Evolutionary conservation across 164 flowering plant genomes (phyloP).

Genomic region (Brasenia schreberi): DNA sequence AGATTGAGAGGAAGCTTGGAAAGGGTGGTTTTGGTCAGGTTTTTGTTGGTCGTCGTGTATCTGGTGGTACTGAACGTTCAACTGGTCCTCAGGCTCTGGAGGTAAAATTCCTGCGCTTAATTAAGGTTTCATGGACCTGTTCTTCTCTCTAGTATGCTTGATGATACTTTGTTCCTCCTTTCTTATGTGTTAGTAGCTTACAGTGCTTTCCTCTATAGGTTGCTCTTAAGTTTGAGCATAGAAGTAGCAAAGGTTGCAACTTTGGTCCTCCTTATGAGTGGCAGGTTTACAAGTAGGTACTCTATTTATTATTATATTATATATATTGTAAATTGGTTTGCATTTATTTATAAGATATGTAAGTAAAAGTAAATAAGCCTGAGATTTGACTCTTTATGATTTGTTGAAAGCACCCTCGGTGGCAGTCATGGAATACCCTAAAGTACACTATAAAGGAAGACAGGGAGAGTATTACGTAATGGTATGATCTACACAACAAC

Average conservation of each 20-base stretch:
- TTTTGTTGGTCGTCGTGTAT: constrained; percentile 84
- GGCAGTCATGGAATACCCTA: constrained; percentile 91
- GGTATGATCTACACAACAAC: constrained; percentile 27
- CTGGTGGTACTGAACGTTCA: constrained; percentile 53
- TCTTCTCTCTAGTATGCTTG: too few relatives aligned
- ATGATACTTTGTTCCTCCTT: background rate
- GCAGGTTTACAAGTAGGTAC: constrained; percentile 82
- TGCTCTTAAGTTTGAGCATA: constrained; percentile 82
- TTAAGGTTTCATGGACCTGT: too few relatives aligned
- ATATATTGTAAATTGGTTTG: background rate
- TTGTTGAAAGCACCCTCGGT: constrained; percentile 45
- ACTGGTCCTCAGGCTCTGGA: constrained; percentile 55
- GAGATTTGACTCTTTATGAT: background rate
- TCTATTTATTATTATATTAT: background rate
- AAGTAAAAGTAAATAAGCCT: too few relatives aligned
- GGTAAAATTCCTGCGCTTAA: constrained; percentile 32
- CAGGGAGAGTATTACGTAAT: constrained; percentile 88
- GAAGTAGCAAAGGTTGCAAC: constrained; percentile 86
- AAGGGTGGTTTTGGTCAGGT: constrained; percentile 99
- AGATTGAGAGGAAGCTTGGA: constrained; percentile 81
- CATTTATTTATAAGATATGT: background rate
- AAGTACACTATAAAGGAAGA: constrained; percentile 74
- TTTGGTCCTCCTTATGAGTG: constrained; percentile 94
- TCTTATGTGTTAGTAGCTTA: background rate
- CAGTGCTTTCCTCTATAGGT: constrained; percentile 20